Evolutionary conservation across 352 stramenopile species (phyloP), one percentile per base, ranked within the genome.

Genomic region (Phytophthora vignae): DNA sequence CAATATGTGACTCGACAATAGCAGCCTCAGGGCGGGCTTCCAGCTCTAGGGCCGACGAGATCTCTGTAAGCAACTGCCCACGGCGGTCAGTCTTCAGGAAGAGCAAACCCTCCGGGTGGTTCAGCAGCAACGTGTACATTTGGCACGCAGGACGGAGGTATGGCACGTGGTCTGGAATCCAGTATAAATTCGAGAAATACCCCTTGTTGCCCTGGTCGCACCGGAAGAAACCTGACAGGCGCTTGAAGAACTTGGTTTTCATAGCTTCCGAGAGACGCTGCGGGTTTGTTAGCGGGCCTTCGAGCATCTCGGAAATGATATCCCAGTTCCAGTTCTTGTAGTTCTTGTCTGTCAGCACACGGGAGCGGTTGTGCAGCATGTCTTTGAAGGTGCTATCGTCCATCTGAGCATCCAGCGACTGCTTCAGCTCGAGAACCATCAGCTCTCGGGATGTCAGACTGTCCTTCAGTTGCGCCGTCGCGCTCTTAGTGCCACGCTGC

Each of bases 171-270:
- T 97, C 87, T n/a, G 91, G 89, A 49, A 95, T 96, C 91, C 91
- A 97, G 56, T 90, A 88, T 38, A 97, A 73, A 55, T 95, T 85
- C 0, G 91, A 93, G 61, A 96, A 97, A 69, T 95, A 96, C 0
- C 91, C 90, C 68, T 97, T 97, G 78, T 97, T 95, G 29, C 88
- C 90, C 44, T 87, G 90, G 46, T 95, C 91, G 48, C 89, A 94
- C n/a, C 91, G 88, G 65, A 97, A 97, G 67, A 97, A 97, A 8
- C 91, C 91, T 14, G 90, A 95, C 3, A 97, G 64, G 36, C 91
- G 89, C 69, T 97, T 97, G 68, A 97, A 96, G 64, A 97, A 97
- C 73, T 97, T 97, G n/a, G 91, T 97, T 72, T 95, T 96, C 88
- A 97, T 96, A 3, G 91, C 90, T 67, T 97, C 91, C 0, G 90